Evolutionary conservation across 352 stramenopile species (phyloP), one percentile per base, ranked within the genome.

Genomic region (Globisporangium abappressorium): DNA sequence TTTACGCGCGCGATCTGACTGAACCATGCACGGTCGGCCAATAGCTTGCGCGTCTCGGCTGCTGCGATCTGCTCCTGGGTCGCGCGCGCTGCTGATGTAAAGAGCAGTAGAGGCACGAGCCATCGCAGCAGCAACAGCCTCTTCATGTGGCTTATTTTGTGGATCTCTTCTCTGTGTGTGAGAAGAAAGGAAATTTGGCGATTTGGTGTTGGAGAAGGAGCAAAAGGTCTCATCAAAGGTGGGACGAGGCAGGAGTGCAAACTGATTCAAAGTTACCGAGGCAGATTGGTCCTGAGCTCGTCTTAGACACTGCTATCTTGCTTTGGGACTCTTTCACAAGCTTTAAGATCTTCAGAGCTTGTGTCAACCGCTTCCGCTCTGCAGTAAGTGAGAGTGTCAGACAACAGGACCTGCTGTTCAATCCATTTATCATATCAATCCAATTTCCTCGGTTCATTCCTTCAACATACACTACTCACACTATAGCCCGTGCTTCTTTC

Each of bases 21-120:
- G 64, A 81, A 84, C 73, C 77, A 87, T 41, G 77, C 67, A 38
- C 77, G 77, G 62, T 87, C 79, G 11, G 77, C 76, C 11, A 85
- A 62, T 36, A 87, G 68, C 46, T 76, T 76, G 49, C 65, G 65
- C 33, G 64, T 46, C 64, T 69, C 33, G 5, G 63, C 54, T 14
- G 63, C 41, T 33, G 38, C 57, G 47, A 63, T 56, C n/a, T 75
- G 70, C 41, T 58, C 55, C 20, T 47, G 55, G 28, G 30, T 63
- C 11, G 60, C 66, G 26, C 30, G 24, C 51, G 36, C 34, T 20
- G 20, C 22, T n/a, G 57, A 22, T 20, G 53, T 56, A 8, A 71
- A 53, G 47, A 71, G 51, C 30, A 70, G 36, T 20, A 54, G 9
- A 18, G 55, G 11, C 7, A 70, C 33, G 11, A 80, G 33, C 20